Base-by-base conservation (phyloP, 805 yeast species). In the Babjeviella inositovora region DNA sequence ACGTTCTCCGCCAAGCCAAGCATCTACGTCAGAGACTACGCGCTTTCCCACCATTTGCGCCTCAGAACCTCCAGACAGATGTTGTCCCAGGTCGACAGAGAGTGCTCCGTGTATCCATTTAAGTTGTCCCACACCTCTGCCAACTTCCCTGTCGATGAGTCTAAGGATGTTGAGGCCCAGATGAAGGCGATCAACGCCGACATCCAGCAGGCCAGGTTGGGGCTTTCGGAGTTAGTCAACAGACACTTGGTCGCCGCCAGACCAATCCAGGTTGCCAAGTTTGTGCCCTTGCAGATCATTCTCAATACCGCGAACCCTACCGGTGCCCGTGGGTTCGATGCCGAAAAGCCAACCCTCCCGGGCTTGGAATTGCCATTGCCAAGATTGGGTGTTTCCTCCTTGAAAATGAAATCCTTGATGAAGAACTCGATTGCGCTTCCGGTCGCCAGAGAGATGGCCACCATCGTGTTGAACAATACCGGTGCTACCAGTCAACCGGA, bases 21-120 rank as follows among this genome's bases (percentile, higher is more conserved):
- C 20, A 61, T 84, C 22, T 81, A 58, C 46, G 65, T 80, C 28
- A 70, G 98, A 47, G 97, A 87, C 49, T 80, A 70, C 45, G 79
- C 92, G n/a, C 68, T 80, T 30, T 56, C 63, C 20, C 80, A 85
- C 44, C 73, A 67, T 28, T 62, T 87, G 41, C 82, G 74, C 41
- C 56, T 87, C 37, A 72, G 65, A 42, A 59, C 80, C 13, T 62
- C 93, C 7, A 69, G 93, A 46, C 63, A 61, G 30, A 57, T 84
- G 26, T 57, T 85, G 33, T 57, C 69, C 16, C 64, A 64, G 29
- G 66, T 81, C 33, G 94, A 84, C 48, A 68, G 64, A 34, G 55
- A 64, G 22, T 59, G 67, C 35, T 79, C 94, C 14, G 97, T 90
- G 16, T 87, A 69, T 48, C 97, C 98, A 27, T 81, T 87, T 60